Evolutionary conservation across 73 alveolate genomes (phyloP).

Genomic region (Halteria grandinella): DNA sequence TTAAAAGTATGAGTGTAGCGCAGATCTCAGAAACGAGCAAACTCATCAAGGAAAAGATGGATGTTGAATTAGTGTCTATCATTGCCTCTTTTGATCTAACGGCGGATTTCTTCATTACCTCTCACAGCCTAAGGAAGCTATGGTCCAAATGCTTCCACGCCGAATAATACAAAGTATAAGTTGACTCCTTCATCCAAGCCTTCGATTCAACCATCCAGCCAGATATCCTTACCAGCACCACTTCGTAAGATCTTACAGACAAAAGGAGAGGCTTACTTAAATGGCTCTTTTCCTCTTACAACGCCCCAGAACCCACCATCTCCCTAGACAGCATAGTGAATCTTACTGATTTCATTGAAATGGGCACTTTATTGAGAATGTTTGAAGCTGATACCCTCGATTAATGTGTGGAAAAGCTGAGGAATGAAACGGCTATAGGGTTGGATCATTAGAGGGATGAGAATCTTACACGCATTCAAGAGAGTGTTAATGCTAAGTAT

Average conservation of each 20-base stretch:
- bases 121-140: slow-evolving; percentile 8
- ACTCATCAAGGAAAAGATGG: slow-evolving; percentile 52
- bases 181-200: slow-evolving; percentile 33
- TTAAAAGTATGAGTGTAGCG: slow-evolving; percentile 36
- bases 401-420: slow-evolving; percentile 8
- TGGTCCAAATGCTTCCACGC: slow-evolving; percentile 31
- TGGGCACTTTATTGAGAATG: not conserved
- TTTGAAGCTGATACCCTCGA: slow-evolving; percentile 22
- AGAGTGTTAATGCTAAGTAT: slow-evolving; percentile 43
- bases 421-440: slow-evolving; percentile 19
- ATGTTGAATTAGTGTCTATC: not conserved
- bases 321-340: slow-evolving; percentile 20
- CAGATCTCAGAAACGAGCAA: slow-evolving; percentile 48
- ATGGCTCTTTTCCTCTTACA: too few species aligned
- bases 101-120: slow-evolving; percentile 37
- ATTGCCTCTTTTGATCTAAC: slow-evolving; percentile 11
- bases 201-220: slow-evolving; percentile 15
- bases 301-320: too few species aligned
- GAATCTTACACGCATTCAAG: slow-evolving; percentile 12
- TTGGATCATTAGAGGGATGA: slow-evolving; percentile 6
- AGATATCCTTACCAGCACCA: too few species aligned
- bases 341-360: slow-evolving; percentile 24
- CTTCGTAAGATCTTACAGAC: too few species aligned
- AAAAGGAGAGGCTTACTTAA: too few species aligned
- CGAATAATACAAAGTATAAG: slow-evolving; percentile 4